Evolutionary conservation across 495 filamentous ascomycete genomes (phyloP).

Genomic region (Thermothielavioides terrestris): DNA sequence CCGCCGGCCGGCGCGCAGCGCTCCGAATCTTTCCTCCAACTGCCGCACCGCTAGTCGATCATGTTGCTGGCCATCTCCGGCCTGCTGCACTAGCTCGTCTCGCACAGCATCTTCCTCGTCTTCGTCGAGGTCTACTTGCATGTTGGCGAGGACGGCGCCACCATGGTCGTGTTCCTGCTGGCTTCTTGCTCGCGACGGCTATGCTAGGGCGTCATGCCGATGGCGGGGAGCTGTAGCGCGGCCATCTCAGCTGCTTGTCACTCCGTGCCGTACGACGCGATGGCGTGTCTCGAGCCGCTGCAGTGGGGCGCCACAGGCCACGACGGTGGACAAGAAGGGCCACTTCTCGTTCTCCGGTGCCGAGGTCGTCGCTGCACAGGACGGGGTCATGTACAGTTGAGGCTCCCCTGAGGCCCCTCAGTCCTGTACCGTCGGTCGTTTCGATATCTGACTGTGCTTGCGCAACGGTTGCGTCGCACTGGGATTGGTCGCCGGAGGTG

Average conservation of each 20-base stretch:
- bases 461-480: too few species aligned
- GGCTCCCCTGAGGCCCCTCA: too few species aligned
- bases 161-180: constrained; percentile 12
- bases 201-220: constrained; percentile 29
- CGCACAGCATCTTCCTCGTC: constrained; percentile 34
- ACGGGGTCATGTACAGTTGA: too few species aligned
- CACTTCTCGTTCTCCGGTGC: neutral
- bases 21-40: constrained; percentile 38
- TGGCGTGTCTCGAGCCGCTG: constrained; percentile 14
- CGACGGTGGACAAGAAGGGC: neutral
- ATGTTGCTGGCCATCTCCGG: constrained; percentile 27
- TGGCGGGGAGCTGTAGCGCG: constrained; percentile 35
- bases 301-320: constrained; percentile 29
- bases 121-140: constrained; percentile 2
- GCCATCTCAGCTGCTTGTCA: constrained; percentile 46
- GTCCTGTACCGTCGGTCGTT: too few species aligned
- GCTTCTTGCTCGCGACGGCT: constrained; percentile 7
- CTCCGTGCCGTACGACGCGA: constrained; percentile 9
- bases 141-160: constrained; percentile 5
- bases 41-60: constrained; percentile 38
- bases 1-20: constrained; percentile 29
- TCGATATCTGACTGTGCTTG: too few species aligned
- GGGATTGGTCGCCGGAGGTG: too few species aligned
- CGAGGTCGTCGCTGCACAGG: too few species aligned
- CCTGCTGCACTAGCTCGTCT: constrained; percentile 36